Conservation (phyloP, 352 stramenopile genomes). For the Albugo laibachii region DNA sequence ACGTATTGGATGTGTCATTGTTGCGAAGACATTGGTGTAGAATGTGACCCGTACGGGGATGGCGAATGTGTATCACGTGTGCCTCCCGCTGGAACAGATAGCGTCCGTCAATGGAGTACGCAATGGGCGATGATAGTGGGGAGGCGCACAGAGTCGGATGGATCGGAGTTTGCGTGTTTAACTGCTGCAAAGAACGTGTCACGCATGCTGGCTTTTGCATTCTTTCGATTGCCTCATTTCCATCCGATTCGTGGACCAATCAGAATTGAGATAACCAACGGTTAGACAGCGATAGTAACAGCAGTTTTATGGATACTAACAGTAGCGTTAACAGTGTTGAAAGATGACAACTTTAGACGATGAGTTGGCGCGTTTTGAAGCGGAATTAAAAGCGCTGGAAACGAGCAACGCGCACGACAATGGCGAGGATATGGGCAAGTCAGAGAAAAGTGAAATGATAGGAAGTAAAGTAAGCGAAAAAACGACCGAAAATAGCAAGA, state of each 20-base stretch:
- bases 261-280: no score
- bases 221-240: no score
- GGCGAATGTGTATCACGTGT: conserved; percentile 48
- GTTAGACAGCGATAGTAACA: no score
- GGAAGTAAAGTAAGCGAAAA: conserved; percentile 5
- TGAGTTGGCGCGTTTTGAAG: conserved; percentile 67
- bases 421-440: conserved; percentile 13
- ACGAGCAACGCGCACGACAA: conserved; percentile 9
- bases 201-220: no score
- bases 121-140: conserved; percentile 8
- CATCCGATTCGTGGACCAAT: no score
- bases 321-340: no score
- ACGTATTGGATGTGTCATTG: conserved; percentile 8
- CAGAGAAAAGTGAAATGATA: conserved; percentile 1
- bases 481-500: conserved; percentile 11
- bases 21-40: conserved; percentile 26
- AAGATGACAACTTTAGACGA: conserved; percentile 48
- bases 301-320: no score
- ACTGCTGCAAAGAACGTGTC: no score
- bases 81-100: conserved; percentile 62
- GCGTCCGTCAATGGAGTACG: conserved; percentile 43
- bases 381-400: conserved; percentile 61
- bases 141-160: no score
- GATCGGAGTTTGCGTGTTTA: no score
- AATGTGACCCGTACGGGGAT: conserved; percentile 46